Evolutionary conservation across 371 early-diverging fungal species (phyloP).

Genomic region (Chytridiales sp.): DNA sequence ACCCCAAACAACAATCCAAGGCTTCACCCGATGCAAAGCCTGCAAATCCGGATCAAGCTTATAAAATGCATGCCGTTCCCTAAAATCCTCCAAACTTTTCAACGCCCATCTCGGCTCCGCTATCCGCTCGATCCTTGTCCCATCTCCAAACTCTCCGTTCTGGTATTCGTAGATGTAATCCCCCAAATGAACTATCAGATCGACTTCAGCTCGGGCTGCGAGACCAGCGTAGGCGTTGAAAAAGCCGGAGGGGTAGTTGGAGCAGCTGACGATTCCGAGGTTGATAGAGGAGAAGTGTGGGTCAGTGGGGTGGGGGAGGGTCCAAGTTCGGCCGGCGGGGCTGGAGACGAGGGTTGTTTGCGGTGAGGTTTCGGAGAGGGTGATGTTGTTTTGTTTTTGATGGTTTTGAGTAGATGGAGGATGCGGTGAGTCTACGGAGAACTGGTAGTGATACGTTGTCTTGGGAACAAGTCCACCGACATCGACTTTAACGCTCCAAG

Average conservation of each 20-base stretch:
- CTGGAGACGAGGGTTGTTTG: conserved; percentile 5
- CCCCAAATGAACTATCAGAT: conserved; percentile 40
- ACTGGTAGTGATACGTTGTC: conserved; percentile 43
- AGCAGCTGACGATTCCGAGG: conserved; percentile 38
- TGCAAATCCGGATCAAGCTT: conserved; percentile 37
- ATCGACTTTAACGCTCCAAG: conserved; percentile 40
- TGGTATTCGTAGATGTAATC: conserved; percentile 42
- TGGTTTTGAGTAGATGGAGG: no score
- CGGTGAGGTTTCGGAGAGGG: neutral
- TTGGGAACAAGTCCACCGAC: conserved; percentile 16
- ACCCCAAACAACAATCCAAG: conserved; percentile 41
- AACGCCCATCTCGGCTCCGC: conserved; percentile 30
- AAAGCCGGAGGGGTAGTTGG: conserved; percentile 32
- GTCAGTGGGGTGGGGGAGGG: conserved; percentile 30
- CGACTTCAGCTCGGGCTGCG: conserved; percentile 29
- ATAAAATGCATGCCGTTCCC: conserved; percentile 37
- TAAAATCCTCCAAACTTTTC: conserved; percentile 24
- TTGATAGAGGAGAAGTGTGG: conserved; percentile 9
- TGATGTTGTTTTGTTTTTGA: no score
- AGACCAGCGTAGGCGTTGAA: conserved; percentile 39
- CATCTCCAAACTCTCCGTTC: conserved; percentile 40
- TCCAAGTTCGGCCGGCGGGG: conserved; percentile 33
- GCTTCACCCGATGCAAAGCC: conserved; percentile 27
- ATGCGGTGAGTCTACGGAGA: conserved; percentile 22
- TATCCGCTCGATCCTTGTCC: conserved; percentile 29